Evolutionary conservation across 163 green algal species (phyloP), one percentile per base, ranked within the genome.

Genomic region (Chlorella variabilis): DNA sequence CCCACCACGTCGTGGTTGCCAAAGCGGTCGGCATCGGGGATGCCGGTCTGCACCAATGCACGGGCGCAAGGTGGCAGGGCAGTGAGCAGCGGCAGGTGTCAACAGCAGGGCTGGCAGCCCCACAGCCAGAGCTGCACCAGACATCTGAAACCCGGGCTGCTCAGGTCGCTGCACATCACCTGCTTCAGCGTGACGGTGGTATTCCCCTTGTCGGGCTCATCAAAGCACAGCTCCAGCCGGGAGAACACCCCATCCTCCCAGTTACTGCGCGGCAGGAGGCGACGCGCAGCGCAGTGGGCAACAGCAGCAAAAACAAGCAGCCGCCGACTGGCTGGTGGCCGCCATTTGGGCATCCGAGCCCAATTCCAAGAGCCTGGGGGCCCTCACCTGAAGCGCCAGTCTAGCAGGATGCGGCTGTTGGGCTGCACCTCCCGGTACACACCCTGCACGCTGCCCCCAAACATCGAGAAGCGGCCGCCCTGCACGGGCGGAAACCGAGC

Each of bases 21-120:
- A 83, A 91, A 96, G 62, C 88, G 85, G 85, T 99, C 97, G 31
- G 89, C 83, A 31, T 96, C 87, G 0, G 97, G 97, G 15, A 99
- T 91, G 77, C 91, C 91, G 0, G 87, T 98, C 71, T 80, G 45
- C 45, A 54, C 15, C 45, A 11, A 54, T 11, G 15, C 11, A 54
- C 11, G 89, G 70, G 45, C 81, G 83, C 36, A 98, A 56, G n/a
- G 29, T 18, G 29, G 59, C 29, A 68, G 59, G 59, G 29, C 4
- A 17, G 25, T n/a, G 21, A 68, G n/a, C 15, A 27, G 39, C 27
- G 39, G 38, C 6, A 41, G n/a, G n/a, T n/a, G n/a, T n/a, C n/a
- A n/a, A n/a, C n/a, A n/a, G n/a, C n/a, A n/a, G n/a, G n/a, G n/a
- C n/a, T n/a, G n/a, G n/a, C n/a, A n/a, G n/a, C n/a, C n/a, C n/a